Evolutionary conservation across 176 grass and related monocot species (phyloP), one percentile per base, ranked within the genome.

Genomic region (Puccinellia tenuiflora): DNA sequence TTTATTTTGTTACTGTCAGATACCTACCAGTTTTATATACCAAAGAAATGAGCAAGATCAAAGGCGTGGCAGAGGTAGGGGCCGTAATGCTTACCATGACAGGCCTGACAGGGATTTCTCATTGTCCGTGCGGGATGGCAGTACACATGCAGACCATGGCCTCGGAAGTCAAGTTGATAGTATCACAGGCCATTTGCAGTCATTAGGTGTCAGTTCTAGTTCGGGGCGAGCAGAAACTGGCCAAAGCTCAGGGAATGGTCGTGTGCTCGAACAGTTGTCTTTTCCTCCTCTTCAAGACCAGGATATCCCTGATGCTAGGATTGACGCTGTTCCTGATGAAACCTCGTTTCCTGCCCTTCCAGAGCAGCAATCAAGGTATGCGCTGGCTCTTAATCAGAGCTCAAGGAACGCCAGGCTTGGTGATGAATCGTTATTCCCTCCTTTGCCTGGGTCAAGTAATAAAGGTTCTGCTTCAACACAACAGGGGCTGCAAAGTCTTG

Each of bases 21-120:
- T 99, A 88, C 93, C 96, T 47, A 96, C 96, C 48, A 99, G 96
- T 86, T 99, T 99, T 76, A 93, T 92, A 78, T 99, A 93, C 84
- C 73, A 93, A 67, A 91, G 87, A 65, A 90, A 65, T 78, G 96
- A 95, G 78, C 87, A 93, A 89, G 93, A 93, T 46, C 91, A 89
- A 54, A 87, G 91, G 72, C 90, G 80, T 78, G 90, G 96, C 80
- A 93, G 93, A 80, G 93, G 91, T 67, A 93, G 89, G 62, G 89
- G 91, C 2, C 83, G 81, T 73, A 87, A 86, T 71, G 87, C 84
- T 88, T 42, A 73, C 63, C 87, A 38, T 64, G 85, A 92, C 34
- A 73, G 68, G 63, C 72, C 85, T 87, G 70, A 55, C 16, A 37
- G 83, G 69, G 53, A 86, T 79, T 66, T 88, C 26, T 50, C 86